phyloP scores from a whole-genome alignment of 257 asterid species.

The Forsythia suspensa region DNA sequence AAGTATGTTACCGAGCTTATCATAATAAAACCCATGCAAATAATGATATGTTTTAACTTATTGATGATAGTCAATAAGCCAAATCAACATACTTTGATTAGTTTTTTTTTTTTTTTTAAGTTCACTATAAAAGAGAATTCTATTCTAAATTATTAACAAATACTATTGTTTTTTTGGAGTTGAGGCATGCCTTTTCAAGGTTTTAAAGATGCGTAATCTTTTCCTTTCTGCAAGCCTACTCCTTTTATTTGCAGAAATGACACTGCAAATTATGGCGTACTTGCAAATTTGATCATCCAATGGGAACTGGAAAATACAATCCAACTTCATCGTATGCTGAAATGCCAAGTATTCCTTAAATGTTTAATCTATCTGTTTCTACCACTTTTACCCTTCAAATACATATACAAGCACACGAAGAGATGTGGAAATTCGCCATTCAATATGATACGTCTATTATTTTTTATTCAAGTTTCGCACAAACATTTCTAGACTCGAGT shows the following conservation, averaged over 20 bases:
- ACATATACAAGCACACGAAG: conserved; percentile 31
- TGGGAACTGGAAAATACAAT: conserved; percentile 44
- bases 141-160: neutral
- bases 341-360: conserved; percentile 52
- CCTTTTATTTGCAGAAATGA: conserved; percentile 75
- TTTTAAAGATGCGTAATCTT: no score
- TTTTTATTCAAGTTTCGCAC: neutral
- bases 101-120: no score
- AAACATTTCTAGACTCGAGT: neutral
- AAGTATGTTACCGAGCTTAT: no score
- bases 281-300: conserved; percentile 89
- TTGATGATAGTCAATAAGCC: no score
- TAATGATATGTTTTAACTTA: neutral
- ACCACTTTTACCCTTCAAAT: conserved; percentile 15
- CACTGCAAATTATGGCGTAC: conserved; percentile 73
- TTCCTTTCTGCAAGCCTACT: conserved; percentile 53
- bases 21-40: no score
- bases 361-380: conserved; percentile 24
- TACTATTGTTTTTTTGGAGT: no score
- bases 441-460: conserved; percentile 18
- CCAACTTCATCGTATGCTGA: conserved; percentile 54
- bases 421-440: conserved; percentile 21
- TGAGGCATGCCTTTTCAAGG: neutral
- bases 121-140: neutral
- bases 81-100: neutral